Conservation (phyloP, 768 basidiomycete species). For the Mycena epipterygia region DNA sequence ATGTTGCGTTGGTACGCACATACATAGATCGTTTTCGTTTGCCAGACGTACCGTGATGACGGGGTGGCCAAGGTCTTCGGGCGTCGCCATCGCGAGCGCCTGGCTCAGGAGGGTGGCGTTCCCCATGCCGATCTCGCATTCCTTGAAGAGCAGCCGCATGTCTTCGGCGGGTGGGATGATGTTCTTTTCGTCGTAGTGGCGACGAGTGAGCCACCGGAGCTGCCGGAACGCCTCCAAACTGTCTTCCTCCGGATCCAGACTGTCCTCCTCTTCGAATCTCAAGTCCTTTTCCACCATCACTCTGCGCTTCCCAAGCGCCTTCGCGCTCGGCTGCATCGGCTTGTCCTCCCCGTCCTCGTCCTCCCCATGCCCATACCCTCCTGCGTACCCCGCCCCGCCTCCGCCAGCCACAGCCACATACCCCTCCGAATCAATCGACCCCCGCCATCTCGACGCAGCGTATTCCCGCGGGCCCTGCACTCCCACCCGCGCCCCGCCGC, state of each 20-base stretch:
- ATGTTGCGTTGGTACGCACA: too few species aligned
- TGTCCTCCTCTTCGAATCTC: too few species aligned
- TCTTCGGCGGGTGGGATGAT: constrained; percentile 92
- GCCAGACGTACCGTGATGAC: constrained; percentile 74
- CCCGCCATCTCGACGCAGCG: constrained; percentile 6
- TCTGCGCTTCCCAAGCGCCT: constrained; percentile 90
- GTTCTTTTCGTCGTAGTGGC: too few species aligned
- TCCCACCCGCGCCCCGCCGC: constrained; percentile 3
- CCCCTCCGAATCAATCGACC: constrained; percentile 13
- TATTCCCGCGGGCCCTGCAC: neutral
- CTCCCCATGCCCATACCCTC: too few species aligned
- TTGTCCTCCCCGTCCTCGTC: constrained; percentile 52
- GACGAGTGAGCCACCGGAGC: too few species aligned
- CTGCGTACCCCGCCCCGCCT: constrained; percentile 29
- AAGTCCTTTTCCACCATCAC: constrained; percentile 67
- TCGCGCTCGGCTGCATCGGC: constrained; percentile 80
- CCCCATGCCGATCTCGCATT: constrained; percentile 85
- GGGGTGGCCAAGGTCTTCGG: constrained; percentile 76
- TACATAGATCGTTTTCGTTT: too few species aligned
- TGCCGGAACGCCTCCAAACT: constrained; percentile 44
- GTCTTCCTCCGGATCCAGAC: constrained; percentile 68
- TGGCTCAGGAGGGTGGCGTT: constrained; percentile 83
- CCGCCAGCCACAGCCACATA: too few species aligned
- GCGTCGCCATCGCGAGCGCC: constrained; percentile 75
- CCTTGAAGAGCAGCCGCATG: constrained; percentile 83